phyloP scores from a whole-genome alignment of 2,329 filamentous ascomycete species.

The Sarocladium strictum region DNA sequence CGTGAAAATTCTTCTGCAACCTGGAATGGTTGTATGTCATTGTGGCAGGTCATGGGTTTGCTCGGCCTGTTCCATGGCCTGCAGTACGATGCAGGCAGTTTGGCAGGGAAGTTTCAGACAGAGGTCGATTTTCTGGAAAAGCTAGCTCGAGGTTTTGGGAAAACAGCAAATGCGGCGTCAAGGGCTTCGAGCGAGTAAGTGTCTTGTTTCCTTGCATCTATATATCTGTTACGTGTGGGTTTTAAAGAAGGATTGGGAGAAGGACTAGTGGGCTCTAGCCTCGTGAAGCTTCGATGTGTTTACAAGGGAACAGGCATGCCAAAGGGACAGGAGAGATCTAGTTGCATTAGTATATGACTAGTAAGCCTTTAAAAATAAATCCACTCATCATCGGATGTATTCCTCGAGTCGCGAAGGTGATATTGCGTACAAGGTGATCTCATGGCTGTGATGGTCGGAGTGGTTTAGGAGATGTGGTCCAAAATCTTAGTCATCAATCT shows the following conservation, averaged over 20 bases:
- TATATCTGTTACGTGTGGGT: not conserved
- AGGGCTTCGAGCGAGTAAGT: not conserved
- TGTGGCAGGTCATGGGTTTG: not conserved
- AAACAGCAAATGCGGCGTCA: not conserved
- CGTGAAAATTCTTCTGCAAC: constrained; percentile 4
- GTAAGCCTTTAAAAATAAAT: not conserved
- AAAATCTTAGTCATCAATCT: constrained; percentile 7
- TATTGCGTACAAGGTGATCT: not conserved
- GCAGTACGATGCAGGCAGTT: not conserved
- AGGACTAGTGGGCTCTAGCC: not conserved
- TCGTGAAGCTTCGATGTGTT: not conserved
- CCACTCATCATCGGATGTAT: not conserved
- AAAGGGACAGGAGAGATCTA: not conserved
- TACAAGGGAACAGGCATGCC: not conserved
- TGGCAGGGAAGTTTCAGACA: not conserved
- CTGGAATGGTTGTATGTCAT: constrained; percentile 5
- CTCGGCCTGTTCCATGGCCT: not conserved
- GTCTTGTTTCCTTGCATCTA: not conserved
- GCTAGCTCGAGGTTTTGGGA: constrained; percentile 1
- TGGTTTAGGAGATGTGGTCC: not conserved
- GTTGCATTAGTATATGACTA: not conserved
- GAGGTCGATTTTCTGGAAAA: not conserved
- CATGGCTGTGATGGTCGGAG: not conserved
- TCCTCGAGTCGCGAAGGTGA: no score
- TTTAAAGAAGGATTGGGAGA: not conserved